Evolutionary conservation across 1,284 basidiomycete species (phyloP), one percentile per base, ranked within the genome.

Genomic region (Rhodotorula sp.): DNA sequence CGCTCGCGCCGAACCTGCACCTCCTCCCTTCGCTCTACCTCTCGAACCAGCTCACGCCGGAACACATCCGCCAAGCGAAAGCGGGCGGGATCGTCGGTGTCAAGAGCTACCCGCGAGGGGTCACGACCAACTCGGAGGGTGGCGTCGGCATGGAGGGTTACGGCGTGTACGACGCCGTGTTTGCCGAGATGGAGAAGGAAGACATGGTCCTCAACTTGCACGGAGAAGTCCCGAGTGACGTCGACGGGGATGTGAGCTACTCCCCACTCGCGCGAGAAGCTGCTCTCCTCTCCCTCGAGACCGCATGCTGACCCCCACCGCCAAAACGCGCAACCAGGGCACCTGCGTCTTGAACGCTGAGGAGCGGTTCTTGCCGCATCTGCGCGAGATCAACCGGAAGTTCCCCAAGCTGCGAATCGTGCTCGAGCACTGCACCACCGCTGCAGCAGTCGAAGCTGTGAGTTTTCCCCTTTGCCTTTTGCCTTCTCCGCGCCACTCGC

Each of bases 1-100:
- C 82, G 51, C 88, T 97, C 71, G 91, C 93, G 58, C 88, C 92
- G 12, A 81, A 85, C 59, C 88, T 91, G 51, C 88, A 93, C 82
- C 97, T 93, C 83, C 85, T 99, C 54, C 96, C 98, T 90, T 97
- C 96, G 1, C 85, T 99, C 57, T 99, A 99, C 83, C 88, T 99
- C 15, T 92, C 90, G 57, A 91, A 92, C 0, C 89, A 91, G 57
- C 87, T 99, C 62, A 96, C 94, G 1, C 92, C 93, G 1, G 90
- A 90, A 29, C 93, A 98, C 80, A 91, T 99, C 77, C 86, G 86
- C 75, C 94, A 91, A 81, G 97, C 97, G 7, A 90, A 90, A 69
- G 82, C 85, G 60, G 89, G 90, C 26, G 95, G 95, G n/a, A 87
- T 98, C 77, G 86, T 86, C 63, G 95, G 97, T 54, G 93, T 99